Conservation (phyloP, 2,329 filamentous ascomycete genomes). For the Penicillium expansum region DNA sequence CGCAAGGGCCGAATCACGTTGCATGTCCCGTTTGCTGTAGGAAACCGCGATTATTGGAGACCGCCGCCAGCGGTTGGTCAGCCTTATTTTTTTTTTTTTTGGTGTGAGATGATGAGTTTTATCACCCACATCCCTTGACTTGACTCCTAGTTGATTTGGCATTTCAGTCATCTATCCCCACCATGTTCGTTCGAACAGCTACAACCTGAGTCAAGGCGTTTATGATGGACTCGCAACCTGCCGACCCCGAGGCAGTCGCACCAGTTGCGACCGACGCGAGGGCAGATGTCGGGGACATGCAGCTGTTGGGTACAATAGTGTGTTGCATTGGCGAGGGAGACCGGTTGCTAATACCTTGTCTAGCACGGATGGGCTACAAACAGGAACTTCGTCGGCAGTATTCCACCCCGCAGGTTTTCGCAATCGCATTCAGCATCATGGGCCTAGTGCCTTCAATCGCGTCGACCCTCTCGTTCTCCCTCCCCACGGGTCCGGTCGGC, state of each 20-base stretch:
- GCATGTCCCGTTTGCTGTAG: not conserved
- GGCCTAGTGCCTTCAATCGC: constrained; percentile 61
- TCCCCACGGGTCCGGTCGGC: constrained; percentile 59
- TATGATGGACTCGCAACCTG: not conserved
- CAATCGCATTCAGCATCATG: constrained; percentile 61
- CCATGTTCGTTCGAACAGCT: not conserved
- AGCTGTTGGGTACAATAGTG: not conserved
- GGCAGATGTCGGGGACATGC: not conserved
- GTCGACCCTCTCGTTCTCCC: constrained; percentile 57
- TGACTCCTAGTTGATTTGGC: not conserved
- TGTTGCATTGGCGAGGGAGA: not conserved
- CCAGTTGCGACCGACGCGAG: not conserved
- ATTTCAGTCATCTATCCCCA: not conserved
- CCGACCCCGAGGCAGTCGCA: not conserved
- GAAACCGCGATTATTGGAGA: not conserved
- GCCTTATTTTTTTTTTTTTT: not conserved
- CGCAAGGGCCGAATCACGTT: not conserved
- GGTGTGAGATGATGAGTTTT: not conserved
- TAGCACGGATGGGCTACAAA: constrained; percentile 50
- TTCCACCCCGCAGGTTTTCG: constrained; percentile 61
- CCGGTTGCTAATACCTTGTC: not conserved
- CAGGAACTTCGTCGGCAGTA: constrained; percentile 63
- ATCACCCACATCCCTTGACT: not conserved
- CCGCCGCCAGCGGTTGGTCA: not conserved
- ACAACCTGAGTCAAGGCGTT: not conserved